Evolutionary conservation across 225 moss, liverwort and hornwort species (phyloP).

Genomic region (Sphagnum contortum): DNA sequence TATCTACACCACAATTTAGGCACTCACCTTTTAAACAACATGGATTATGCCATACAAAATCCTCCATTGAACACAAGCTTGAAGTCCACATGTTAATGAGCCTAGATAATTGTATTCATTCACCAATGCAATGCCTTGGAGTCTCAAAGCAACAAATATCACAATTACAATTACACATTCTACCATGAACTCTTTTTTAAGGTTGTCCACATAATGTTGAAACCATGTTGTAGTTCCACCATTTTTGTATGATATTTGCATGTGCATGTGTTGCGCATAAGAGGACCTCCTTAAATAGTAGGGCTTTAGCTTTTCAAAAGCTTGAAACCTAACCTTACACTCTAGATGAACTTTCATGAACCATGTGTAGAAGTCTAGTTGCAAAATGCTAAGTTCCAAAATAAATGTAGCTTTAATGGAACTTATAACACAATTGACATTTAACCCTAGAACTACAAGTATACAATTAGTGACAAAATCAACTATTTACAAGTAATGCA

Average conservation of each 20-base stretch:
- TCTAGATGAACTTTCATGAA: not conserved
- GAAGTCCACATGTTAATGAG: not conserved
- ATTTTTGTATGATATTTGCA: not conserved
- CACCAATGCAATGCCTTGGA: not conserved
- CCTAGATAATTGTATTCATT: not conserved
- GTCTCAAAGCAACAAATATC: not conserved
- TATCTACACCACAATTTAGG: not conserved
- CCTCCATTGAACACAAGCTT: not conserved
- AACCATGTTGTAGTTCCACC: not conserved
- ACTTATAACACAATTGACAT: too few relatives aligned
- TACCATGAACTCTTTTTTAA: not conserved
- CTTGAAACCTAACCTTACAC: not conserved
- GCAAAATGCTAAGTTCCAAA: not conserved
- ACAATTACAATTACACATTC: not conserved
- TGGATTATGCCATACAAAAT: not conserved
- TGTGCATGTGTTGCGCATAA: not conserved
- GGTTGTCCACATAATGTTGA: not conserved
- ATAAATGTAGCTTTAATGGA: too few relatives aligned
- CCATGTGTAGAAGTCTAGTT: not conserved
- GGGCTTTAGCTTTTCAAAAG: not conserved
- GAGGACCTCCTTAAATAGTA: not conserved
- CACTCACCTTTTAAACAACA: not conserved
- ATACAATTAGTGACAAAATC: too few relatives aligned
- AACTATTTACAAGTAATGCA: too few relatives aligned
- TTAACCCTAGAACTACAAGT: too few relatives aligned